Percentiles rank a stretch among this genome's conserved stretches.
Evolutionary conservation across 441 rosid species (phyloP).

Genomic region (Bocquillonia castaneifolia): DNA sequence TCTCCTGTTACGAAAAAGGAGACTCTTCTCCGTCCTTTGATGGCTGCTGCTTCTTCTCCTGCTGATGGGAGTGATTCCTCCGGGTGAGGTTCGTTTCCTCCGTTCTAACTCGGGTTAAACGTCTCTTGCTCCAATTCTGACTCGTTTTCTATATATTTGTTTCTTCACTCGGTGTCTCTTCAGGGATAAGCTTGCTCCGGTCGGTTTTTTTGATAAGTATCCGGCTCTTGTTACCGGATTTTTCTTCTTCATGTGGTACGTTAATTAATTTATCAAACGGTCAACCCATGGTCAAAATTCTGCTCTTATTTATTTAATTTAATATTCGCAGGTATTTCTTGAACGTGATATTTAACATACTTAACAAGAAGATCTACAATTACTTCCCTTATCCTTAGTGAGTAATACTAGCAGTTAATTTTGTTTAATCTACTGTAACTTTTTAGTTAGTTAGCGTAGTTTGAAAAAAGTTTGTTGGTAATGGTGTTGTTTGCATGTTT

Average conservation of each 20-base stretch:
- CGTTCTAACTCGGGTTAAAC: constrained; percentile 35
- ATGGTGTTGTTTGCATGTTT: constrained; percentile 20
- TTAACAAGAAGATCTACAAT: constrained; percentile 95
- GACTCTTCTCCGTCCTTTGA: constrained; percentile 37
- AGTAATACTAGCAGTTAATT: no score
- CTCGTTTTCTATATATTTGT: constrained; percentile 8
- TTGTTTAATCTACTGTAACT: no score
- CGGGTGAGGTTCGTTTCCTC: constrained; percentile 88
- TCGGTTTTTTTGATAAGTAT: constrained; percentile 60
- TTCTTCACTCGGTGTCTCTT: constrained; percentile 26
- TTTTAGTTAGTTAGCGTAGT: not conserved
- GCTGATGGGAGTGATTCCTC: constrained; percentile 81
- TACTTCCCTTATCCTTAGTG: constrained; percentile 96
- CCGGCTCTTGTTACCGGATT: constrained; percentile 81
- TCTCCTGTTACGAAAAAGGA: constrained; percentile 30
- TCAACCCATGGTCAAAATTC: not conserved
- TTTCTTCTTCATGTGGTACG: constrained; percentile 97
- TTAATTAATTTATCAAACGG: constrained; percentile 12
- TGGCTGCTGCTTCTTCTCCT: constrained; percentile 61
- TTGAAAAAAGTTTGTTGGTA: not conserved
- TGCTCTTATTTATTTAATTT: not conserved
- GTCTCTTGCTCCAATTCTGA: constrained; percentile 20
- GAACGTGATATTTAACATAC: constrained; percentile 89
- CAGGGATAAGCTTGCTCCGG: constrained; percentile 53
- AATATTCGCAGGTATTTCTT: constrained; percentile 65